phyloP scores from a whole-genome alignment of 495 filamentous ascomycete species.

The Aspergillus bridgeri region DNA sequence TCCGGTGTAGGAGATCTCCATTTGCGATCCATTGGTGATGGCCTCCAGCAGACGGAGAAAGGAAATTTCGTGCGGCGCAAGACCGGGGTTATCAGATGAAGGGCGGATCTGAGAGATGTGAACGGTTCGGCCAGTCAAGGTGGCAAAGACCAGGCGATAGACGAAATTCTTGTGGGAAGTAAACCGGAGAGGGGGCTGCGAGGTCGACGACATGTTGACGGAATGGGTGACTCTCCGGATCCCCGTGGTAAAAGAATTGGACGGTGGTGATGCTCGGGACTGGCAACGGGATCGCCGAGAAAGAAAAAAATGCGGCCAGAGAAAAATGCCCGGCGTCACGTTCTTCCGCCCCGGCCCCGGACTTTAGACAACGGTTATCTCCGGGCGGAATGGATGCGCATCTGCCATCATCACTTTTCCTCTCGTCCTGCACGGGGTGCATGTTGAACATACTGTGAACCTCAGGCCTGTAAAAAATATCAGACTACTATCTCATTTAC shows the following conservation, averaged over 20 bases:
- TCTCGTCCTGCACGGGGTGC: too few relatives aligned
- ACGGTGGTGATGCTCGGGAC: not conserved
- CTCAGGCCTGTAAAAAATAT: not conserved
- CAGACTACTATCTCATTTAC: not conserved
- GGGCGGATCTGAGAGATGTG: constrained; percentile 92
- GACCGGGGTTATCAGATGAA: constrained; percentile 75
- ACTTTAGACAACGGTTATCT: constrained; percentile 13
- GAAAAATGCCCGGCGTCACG: constrained; percentile 19
- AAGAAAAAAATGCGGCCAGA: constrained; percentile 37
- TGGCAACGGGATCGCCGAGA: constrained; percentile 7
- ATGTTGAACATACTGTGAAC: too few relatives aligned
- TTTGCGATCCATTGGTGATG: constrained; percentile 89
- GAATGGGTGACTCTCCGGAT: constrained; percentile 9
- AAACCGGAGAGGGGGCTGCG: constrained; percentile 59
- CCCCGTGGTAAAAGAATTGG: constrained; percentile 7
- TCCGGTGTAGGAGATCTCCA: constrained; percentile 94
- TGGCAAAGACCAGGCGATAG: constrained; percentile 82
- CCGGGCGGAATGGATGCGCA: constrained; percentile 10
- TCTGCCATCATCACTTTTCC: too few relatives aligned
- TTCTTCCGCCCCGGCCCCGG: constrained; percentile 2
- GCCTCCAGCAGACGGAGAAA: constrained; percentile 92
- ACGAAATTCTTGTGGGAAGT: constrained; percentile 79
- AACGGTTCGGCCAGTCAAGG: constrained; percentile 82
- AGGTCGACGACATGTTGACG: constrained; percentile 36
- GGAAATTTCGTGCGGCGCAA: constrained; percentile 88